Base-by-base conservation (phyloP, 2,329 filamentous ascomycete genomes). In the Cytospora chrysosperma region DNA sequence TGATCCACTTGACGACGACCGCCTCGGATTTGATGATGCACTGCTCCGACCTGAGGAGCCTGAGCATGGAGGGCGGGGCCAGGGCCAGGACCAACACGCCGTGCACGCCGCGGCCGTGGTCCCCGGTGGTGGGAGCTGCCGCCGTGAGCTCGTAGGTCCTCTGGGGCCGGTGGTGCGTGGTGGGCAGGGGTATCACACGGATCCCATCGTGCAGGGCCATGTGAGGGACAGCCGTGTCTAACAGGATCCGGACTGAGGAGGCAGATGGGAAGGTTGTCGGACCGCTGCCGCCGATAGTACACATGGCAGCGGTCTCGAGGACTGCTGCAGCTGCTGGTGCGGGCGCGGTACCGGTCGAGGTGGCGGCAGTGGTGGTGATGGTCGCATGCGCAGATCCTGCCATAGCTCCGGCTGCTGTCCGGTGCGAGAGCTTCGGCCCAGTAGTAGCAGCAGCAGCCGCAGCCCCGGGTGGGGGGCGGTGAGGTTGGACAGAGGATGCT, bases 21-120 rank as follows among this genome's bases (percentile, higher is more conserved):
- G 78, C 78, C 67, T 85, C 82, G 26, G 80, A 78, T 27, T 72
- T 70, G 56, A 81, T 72, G 50, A 78, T 75, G 40, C 71, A 75
- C 55, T 77, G 76, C 69, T 85, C 82, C 56, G 73, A 79, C 32
- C 82, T 77, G 34, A 85, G 73, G 30, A 82, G 72, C 60, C 77
- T 76, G 56, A 77, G 70, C 63, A 77, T 74, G n/a, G 75, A 67
- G 40, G 75, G 71, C 8, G 79, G 79, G n/a, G 80, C 72, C 4
- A 82, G 68, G 40, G 77, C 75, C 49, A 84, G 73, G 30, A 79
- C 65, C 27, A 84, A 68, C 12, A 68, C 71, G 19, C 75, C 74
- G 9, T 75, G 76, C 55, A 28, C 37, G 27, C 27, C 28, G n/a
- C 12, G n/a, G 17, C 34, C 50, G 50, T 28, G 19, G 28, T 54